Base-by-base conservation (phyloP, 1,284 basidiomycete species). In the Leccinum huronense region DNA sequence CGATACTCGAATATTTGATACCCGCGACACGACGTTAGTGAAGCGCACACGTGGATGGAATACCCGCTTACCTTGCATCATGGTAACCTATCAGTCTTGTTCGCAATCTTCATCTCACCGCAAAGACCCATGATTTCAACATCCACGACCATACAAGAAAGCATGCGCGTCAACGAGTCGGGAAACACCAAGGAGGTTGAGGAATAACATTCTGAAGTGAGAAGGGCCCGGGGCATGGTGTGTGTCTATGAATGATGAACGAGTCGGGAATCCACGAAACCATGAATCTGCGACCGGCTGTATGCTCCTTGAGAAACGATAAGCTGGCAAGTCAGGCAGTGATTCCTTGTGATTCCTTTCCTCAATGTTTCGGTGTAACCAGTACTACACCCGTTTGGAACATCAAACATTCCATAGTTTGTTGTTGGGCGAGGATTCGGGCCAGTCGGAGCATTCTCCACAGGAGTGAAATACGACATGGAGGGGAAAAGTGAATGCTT, bases 31-130 rank as follows among this genome's bases (percentile, higher is more conserved):
- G 1, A 16, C 10, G 66, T 61, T 63, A 72, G 60, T 62, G 64
- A 67, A 27, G 55, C n/a, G 38, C 27, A 10, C 14, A 30, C 1
- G n/a, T 13, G 19, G 6, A 55, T 10, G 14, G 3, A 14, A 60
- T 42, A 54, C 59, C 5, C 53, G 40, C 63, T 63, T 66, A 95
- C 94, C 94, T 86, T 99, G 97, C 76, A 98, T 98, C 91, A 96
- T 96, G 6, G 97, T 98, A 33, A 99, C 96, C 93, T 94, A 75
- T 97, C 95, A 31, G 90, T 87, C 83, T 99, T 99, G 83, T 99
- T 99, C 61, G 95, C 94, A 73, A 99, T 97, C 82, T 98, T 96
- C 65, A 97, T 99, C 83, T 99, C 97, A 45, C 97, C 97, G 75
- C 97, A 99, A 31, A 98, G 85, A 33, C 96, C 97, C 97, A 99